A percentile compares a stretch with the other conserved stretches of the same genome.
Conservation (phyloP, 768 basidiomycete genomes). For the Trametopsis cervina region DNA sequence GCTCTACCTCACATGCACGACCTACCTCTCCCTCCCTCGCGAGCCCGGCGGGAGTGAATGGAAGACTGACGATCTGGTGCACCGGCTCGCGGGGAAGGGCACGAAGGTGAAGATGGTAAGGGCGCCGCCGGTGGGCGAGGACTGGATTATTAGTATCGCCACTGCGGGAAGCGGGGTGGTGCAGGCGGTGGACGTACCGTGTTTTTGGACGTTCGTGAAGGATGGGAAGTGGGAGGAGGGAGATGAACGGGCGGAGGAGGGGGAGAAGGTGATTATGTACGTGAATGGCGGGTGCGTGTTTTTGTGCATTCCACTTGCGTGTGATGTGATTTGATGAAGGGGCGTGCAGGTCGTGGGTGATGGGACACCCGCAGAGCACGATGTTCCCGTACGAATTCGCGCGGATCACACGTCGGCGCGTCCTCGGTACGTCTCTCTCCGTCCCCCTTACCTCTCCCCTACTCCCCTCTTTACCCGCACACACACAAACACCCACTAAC, state of each 20-base stretch:
- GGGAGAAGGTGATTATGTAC: slow-evolving; percentile 9
- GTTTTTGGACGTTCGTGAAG: slow-evolving; percentile 8
- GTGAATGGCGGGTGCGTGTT: slow-evolving; percentile 8
- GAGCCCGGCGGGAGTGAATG: slow-evolving; percentile 5
- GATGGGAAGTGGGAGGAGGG: neutral
- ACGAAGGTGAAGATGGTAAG: slow-evolving; percentile 7
- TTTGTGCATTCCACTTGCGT: neutral
- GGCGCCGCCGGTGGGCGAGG: slow-evolving; percentile 1
- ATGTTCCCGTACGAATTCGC: slow-evolving; percentile 11
- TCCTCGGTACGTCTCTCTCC: slow-evolving; percentile 5
- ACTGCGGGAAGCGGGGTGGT: neutral
- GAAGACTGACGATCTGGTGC: neutral
- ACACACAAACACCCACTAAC: neutral
- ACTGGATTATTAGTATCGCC: slow-evolving; percentile 7
- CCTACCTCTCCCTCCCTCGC: slow-evolving; percentile 6
- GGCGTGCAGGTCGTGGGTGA: slow-evolving; percentile 9
- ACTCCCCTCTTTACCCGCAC: neutral
- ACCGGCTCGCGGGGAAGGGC: neutral
- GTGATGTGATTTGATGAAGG: neutral
- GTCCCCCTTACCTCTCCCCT: neutral
- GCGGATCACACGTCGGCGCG: slow-evolving; percentile 1
- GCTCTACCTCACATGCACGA: slow-evolving; percentile 8
- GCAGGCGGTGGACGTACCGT: neutral
- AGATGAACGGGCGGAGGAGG: neutral
- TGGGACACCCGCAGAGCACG: slow-evolving; percentile 12